Base-by-base conservation (phyloP, 1,139 yeast genomes). In the Blastobotrys buckinghamii region DNA sequence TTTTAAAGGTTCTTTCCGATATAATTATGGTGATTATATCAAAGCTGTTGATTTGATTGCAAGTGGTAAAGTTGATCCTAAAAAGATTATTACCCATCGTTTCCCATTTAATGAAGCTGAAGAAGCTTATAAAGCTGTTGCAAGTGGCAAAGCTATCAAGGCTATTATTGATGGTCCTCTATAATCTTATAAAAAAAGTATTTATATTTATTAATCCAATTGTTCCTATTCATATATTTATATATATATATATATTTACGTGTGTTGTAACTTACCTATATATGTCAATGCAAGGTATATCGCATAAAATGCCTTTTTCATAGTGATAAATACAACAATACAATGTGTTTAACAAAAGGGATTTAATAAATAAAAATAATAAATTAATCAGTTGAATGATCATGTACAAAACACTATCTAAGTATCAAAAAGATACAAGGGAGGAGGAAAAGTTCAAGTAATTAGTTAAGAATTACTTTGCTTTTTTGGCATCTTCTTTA, bases 1-100 rank as follows among this genome's bases (percentile, higher is more conserved):
- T 0, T 71, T 85, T 61, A 80, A 76, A 61, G 96, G 95, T 24
- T 78, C 83, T 51, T 87, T 87, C 76, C 79, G 96, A 67, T 89
- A 89, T 69, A 79, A 81, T 50, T 56, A 72, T 75, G 84, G 87
- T n/a, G 95, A 87, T 67, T 88, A 86, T 70, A 74, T 75, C 59
- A 79, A 82, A 39, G 79, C 94, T 1, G 87, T 86, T 35, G 77
- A 77, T 45, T 73, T 87, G 56, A 72, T 87, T 51, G 75, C 79
- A 15, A 69, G 77, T 51, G 84, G 84, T 50, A 76, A 72, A 59
- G 75, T 82, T 49, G 78, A 83, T 52, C 83, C 79, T 54, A 81
- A 78, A 55, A 73, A 77, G 42, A 73, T 89, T 59, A 81, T 89
- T 59, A 85, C 96, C 13, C 89, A 87, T 65, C 76, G 84, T 58